Percentiles rank a stretch among this genome's conserved stretches.
These are phyloP conservation scores for Phytopythium cucurbitacearum DNA, from an alignment of 352 stramenopile species.

Conservation along the genomic window DNA sequence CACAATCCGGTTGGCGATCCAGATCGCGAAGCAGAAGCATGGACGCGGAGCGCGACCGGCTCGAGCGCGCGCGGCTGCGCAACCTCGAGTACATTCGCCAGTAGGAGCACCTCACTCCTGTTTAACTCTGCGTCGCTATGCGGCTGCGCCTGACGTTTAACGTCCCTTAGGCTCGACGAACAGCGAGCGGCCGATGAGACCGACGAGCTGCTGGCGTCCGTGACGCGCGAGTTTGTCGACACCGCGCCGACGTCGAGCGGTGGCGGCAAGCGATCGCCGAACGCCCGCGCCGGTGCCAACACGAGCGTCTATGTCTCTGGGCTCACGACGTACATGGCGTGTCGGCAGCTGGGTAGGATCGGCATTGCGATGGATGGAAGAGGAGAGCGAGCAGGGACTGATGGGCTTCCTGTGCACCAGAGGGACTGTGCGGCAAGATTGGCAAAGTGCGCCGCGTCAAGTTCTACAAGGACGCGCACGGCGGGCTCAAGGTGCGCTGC, in stretches of 20 bases:
- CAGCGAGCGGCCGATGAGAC: slow-evolving; percentile 27
- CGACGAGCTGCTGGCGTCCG: slow-evolving; percentile 37
- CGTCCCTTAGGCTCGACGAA: slow-evolving; percentile 43
- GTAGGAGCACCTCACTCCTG: slow-evolving; percentile 8
- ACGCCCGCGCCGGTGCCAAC: slow-evolving; percentile 29
- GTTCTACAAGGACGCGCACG: slow-evolving; percentile 80
- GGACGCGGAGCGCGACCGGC: slow-evolving; percentile 47
- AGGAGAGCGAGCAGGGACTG: not conserved
- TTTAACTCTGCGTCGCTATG: not conserved
- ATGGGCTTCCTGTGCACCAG: slow-evolving; percentile 16
- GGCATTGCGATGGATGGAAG: not conserved
- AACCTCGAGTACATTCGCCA: slow-evolving; percentile 78
- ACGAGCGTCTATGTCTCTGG: slow-evolving; percentile 80
- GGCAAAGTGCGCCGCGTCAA: slow-evolving; percentile 84
- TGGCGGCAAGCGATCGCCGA: not conserved
- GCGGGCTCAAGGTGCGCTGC: slow-evolving; percentile 60
- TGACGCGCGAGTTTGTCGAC: slow-evolving; percentile 13
- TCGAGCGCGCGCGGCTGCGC: slow-evolving; percentile 55
- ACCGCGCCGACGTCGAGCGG: slow-evolving; percentile 5
- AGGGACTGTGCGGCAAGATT: slow-evolving; percentile 62
- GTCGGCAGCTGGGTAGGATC: slow-evolving; percentile 65
- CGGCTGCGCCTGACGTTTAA: not conserved
- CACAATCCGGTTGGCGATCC: too few relatives aligned
- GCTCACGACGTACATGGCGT: slow-evolving; percentile 77
- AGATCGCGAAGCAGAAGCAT: slow-evolving; percentile 13